Percentiles rank a stretch among this genome's conserved stretches.
Evolutionary conservation across 148 eudicot species (phyloP).

Genomic region (Bassia scoparia): DNA sequence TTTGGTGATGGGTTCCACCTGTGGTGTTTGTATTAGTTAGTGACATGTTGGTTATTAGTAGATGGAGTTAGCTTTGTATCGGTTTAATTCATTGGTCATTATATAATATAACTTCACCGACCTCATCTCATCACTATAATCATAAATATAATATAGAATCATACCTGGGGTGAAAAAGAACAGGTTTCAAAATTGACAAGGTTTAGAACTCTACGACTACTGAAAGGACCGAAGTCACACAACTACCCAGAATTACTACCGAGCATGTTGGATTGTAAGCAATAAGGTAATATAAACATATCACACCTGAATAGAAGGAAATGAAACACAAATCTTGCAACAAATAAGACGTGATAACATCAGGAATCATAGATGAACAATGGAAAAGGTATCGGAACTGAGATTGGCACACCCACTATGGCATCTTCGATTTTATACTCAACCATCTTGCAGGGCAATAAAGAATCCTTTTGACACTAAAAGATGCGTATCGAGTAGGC

Average conservation of each 20-base stretch:
- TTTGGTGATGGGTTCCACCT: no score
- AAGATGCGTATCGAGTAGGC: constrained; percentile 74
- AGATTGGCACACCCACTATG: constrained; percentile 79
- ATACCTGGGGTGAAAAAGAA: not conserved
- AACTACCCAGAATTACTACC: constrained; percentile 78
- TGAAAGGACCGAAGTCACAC: constrained; percentile 88
- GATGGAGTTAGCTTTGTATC: no score
- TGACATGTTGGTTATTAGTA: no score
- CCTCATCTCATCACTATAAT: no score
- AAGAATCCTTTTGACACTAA: constrained; percentile 79
- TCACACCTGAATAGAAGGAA: constrained; percentile 51
- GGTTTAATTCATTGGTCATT: no score
- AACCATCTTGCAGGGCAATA: constrained; percentile 70
- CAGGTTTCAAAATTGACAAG: constrained; percentile 18
- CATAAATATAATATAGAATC: not conserved
- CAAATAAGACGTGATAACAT: constrained; percentile 4
- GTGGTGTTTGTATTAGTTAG: no score
- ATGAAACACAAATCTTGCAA: constrained; percentile 3
- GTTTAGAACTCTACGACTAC: constrained; percentile 42
- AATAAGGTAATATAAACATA: constrained; percentile 73
- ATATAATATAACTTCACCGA: no score
- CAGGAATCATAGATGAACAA: not conserved
- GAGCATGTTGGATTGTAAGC: constrained; percentile 49
- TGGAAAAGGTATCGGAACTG: not conserved
- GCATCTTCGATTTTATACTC: constrained; percentile 69